Base-by-base conservation (phyloP, 2,329 filamentous ascomycete species). In the Aspergillus sergii region DNA sequence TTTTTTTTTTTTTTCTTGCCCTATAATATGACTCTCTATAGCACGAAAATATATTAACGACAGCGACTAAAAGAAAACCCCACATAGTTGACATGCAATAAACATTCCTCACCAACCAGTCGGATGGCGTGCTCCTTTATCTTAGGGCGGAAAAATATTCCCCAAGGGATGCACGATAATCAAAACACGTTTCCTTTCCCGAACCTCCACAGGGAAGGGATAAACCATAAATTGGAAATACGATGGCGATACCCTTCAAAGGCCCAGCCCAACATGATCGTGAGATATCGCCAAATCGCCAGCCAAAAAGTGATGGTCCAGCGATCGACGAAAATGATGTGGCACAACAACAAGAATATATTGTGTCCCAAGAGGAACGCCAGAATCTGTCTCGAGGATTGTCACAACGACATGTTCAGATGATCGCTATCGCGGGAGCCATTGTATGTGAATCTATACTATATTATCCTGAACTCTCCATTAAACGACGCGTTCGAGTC, bases 341-440 rank as follows among this genome's bases (percentile, higher is more conserved):
- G 26, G 4, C 26, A 16, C 23, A 8, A n/a, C 28, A n/a, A 12
- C 48, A 12, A 14, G 16, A 41, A 10, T 19, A 19, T 9, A 73
- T 75, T 45, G 72, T 75, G 39, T 67, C 72, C 19, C 66, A 74
- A 57, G 66, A 70, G 57, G 87, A 89, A 73, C 78, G 82, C 59
- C 80, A 80, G 60, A 78, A 81, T 65, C 79, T 86, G 59, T 79
- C 71, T 23, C 75, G 77, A 34, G 79, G 79, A 4, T 72, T 83
- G 21, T 72, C 77, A n/a, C 80, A 82, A 61, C 77, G 79, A 26
- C 80, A 82, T 71, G 71, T 80, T 36, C 74, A 78, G 55, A 78
- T 81, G 74, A 81, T 81, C 62, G 80, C 80, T 6, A 72, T 82
- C 36, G 79, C 79, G 4, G 80, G 80, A n/a, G 78, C 79, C 11